Conservation (phyloP, 2,329 filamentous ascomycete species). For the Myriosclerotinia curreyana region DNA sequence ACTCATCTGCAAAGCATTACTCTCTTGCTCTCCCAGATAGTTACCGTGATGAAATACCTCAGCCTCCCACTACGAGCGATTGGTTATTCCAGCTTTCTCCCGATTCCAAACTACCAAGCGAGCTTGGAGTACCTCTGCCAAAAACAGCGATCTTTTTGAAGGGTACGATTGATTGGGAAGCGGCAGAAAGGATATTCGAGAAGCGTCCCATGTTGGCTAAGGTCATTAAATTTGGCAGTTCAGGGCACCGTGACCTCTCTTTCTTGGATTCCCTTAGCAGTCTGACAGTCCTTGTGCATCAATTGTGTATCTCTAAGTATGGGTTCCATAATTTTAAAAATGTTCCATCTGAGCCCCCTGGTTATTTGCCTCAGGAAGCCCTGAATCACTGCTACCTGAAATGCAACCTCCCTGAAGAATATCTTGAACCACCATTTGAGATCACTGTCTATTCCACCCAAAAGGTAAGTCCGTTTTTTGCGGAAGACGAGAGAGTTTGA, state of each 20-base stretch:
- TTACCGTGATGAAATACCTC: not conserved
- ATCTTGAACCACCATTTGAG: not conserved
- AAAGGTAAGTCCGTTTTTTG: not conserved
- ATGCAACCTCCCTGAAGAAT: not conserved
- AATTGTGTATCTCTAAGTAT: not conserved
- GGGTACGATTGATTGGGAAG: slow-evolving; percentile 7
- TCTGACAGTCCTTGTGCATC: not conserved
- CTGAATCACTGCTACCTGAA: not conserved
- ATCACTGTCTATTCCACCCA: not conserved
- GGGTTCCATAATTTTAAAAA: not conserved
- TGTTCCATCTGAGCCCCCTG: too few relatives aligned
- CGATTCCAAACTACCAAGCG: not conserved
- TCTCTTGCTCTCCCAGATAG: not conserved
- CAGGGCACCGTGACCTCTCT: not conserved
- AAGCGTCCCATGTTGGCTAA: not conserved
- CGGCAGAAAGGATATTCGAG: not conserved
- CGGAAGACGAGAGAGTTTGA: not conserved
- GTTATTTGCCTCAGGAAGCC: not conserved
- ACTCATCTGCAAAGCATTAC: not conserved
- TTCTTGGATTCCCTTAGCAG: not conserved
- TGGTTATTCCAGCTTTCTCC: slow-evolving; percentile 8
- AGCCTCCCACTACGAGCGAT: not conserved
- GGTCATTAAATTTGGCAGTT: not conserved
- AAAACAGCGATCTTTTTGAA: not conserved
- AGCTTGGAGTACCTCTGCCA: not conserved